Percentiles rank a stretch among this genome's conserved stretches.
These are phyloP conservation scores for Entoloma clypeatum DNA, from an alignment of 1,284 basidiomycete genomes.

Conservation along the genomic window DNA sequence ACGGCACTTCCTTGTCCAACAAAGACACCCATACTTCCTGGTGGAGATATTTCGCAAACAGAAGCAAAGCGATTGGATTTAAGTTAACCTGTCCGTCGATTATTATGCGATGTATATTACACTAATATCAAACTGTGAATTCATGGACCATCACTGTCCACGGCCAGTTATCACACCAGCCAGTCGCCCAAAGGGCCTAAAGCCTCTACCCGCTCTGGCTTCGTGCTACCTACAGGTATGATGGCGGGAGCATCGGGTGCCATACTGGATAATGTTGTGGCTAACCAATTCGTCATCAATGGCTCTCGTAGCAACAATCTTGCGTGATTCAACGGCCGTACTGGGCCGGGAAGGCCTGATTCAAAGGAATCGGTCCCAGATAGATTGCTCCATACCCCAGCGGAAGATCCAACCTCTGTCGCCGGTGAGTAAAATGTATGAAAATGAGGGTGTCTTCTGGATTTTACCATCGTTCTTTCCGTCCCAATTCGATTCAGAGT, in stretches of 20 bases:
- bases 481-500: slow-evolving; percentile 47
- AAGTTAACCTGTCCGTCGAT: slow-evolving; percentile 8
- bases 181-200: slow-evolving; percentile 22
- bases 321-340: slow-evolving; percentile 11
- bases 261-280: neutral
- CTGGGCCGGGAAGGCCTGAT: slow-evolving; percentile 18
- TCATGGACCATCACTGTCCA: no score
- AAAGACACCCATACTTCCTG: no score
- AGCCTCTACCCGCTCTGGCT: neutral
- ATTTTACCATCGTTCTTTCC: slow-evolving; percentile 40
- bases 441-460: slow-evolving; percentile 2
- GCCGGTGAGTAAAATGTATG: slow-evolving; percentile 1
- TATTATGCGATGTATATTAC: neutral
- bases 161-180: slow-evolving; percentile 16
- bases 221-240: neutral
- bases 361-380: slow-evolving; percentile 22
- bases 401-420: slow-evolving; percentile 33
- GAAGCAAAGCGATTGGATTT: slow-evolving; percentile 17
- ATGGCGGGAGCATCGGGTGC: slow-evolving; percentile 5
- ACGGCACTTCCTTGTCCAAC: slow-evolving; percentile 26
- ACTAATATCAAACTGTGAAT: no score
- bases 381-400: slow-evolving; percentile 22
- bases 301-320: slow-evolving; percentile 5
- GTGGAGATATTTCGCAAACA: slow-evolving; percentile 7
- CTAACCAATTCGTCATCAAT: slow-evolving; percentile 11